Conservation (phyloP, 139 green algal genomes). For the Coccomyxa sp. region DNA sequence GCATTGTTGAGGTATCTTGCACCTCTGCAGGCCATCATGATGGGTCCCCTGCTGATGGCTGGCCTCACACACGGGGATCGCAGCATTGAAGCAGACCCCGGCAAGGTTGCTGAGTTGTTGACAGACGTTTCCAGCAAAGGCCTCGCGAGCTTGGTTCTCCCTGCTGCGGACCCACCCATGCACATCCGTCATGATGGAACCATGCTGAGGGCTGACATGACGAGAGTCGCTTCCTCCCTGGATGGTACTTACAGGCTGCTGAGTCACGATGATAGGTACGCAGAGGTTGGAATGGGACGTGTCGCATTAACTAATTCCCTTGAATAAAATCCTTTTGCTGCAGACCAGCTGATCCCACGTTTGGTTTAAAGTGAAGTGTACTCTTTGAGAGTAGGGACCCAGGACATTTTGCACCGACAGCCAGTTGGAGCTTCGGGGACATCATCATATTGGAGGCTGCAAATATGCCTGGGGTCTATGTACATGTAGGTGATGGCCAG, state of each 20-base stretch:
- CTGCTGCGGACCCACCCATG: background rate
- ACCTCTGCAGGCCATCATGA: slow-evolving; percentile 17
- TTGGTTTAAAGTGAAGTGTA: background rate
- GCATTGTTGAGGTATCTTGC: background rate
- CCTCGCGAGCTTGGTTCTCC: background rate
- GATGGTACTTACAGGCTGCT: background rate
- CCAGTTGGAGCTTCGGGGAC: background rate
- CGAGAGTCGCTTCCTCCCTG: background rate
- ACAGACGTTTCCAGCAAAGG: background rate
- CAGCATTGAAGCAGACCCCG: slow-evolving; percentile 13
- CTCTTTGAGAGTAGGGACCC: background rate
- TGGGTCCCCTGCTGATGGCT: slow-evolving; percentile 38
- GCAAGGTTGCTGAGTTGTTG: background rate
- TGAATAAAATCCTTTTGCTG: background rate
- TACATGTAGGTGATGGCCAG: too few relatives aligned
- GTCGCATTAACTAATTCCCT: background rate
- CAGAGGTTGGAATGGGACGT: too few relatives aligned
- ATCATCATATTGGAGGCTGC: background rate
- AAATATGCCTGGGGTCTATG: background rate
- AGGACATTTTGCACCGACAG: background rate
- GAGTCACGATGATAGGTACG: background rate
- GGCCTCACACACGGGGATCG: slow-evolving; percentile 25
- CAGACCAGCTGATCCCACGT: background rate
- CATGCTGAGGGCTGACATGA: background rate
- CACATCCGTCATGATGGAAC: background rate